Conservation (phyloP, 805 yeast species). For the Kluyveromyces siamensis region DNA sequence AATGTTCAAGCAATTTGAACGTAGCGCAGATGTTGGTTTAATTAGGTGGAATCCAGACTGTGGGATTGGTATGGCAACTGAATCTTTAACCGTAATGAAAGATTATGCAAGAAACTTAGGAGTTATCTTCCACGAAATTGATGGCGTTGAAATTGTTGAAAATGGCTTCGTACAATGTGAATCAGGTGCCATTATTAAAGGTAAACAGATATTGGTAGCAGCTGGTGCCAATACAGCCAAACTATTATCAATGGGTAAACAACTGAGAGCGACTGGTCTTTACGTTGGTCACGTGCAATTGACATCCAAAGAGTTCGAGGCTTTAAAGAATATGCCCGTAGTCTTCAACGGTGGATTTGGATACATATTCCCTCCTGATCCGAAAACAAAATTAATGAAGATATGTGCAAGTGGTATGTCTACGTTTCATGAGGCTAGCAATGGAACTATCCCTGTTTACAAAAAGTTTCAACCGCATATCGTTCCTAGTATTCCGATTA, state of each 20-base stretch:
- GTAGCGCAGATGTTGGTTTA: slow-evolving; percentile 17
- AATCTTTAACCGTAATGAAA: slow-evolving; percentile 29
- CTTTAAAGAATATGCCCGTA: slow-evolving; percentile 32
- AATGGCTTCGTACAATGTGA: slow-evolving; percentile 5
- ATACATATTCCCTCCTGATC: slow-evolving; percentile 41
- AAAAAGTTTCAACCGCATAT: slow-evolving; percentile 2
- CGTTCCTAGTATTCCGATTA: slow-evolving; percentile 21
- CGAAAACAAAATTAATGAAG: slow-evolving; percentile 29
- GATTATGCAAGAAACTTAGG: slow-evolving; percentile 23
- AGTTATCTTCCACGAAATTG: slow-evolving; percentile 22
- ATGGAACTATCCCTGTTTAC: slow-evolving; percentile 2
- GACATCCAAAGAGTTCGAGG: slow-evolving; percentile 28
- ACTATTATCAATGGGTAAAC: slow-evolving; percentile 25
- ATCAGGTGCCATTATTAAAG: slow-evolving; percentile 22
- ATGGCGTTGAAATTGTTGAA: slow-evolving; percentile 15
- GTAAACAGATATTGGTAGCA: slow-evolving; percentile 29
- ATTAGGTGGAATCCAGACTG: slow-evolving; percentile 34
- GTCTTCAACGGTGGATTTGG: slow-evolving; percentile 36
- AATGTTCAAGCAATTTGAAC: slow-evolving; percentile 19
- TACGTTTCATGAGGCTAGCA: slow-evolving; percentile 4
- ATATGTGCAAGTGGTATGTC: slow-evolving; percentile 17
- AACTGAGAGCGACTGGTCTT: slow-evolving; percentile 31
- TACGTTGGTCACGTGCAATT: slow-evolving; percentile 32
- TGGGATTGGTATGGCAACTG: slow-evolving; percentile 36
- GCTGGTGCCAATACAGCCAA: slow-evolving; percentile 33